Conservation (phyloP, 176 grass and related monocot species). For the Chloris gayana region DNA sequence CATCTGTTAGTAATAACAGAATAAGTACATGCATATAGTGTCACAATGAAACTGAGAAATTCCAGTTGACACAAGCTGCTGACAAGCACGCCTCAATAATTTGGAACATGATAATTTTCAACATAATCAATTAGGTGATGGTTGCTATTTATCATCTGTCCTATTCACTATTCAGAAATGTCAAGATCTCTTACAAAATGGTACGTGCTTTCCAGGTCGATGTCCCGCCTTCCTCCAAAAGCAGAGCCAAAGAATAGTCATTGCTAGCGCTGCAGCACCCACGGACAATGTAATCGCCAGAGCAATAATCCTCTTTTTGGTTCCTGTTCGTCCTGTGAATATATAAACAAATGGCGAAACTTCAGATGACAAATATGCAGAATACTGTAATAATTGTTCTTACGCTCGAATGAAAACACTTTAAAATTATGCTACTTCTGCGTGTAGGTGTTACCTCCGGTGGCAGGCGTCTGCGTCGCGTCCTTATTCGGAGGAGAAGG, state of each 20-base stretch:
- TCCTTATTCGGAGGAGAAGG: not conserved
- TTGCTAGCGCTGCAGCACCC: conserved; percentile 10
- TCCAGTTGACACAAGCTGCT: not conserved
- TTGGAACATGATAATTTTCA: not conserved
- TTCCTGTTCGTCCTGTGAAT: conserved; percentile 46
- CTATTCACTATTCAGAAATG: not conserved
- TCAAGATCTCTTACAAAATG: conserved; percentile 38
- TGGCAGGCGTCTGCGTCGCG: not conserved
- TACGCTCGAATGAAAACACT: not conserved
- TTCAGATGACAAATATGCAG: conserved; percentile 2
- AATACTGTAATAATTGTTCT: not conserved
- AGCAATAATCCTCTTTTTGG: not conserved
- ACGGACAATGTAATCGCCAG: conserved; percentile 48
- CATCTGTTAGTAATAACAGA: conserved; percentile 44
- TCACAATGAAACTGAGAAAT: not conserved
- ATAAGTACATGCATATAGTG: conserved; percentile 5
- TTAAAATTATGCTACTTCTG: too few relatives aligned
- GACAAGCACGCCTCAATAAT: too few relatives aligned
- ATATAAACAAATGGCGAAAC: not conserved
- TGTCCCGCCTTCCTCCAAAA: conserved; percentile 29
- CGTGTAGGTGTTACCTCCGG: conserved; percentile 23
- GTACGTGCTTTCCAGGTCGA: not conserved
- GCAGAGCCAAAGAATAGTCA: conserved; percentile 31
- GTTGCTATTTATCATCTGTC: not conserved
- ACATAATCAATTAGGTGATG: not conserved